Conservation (phyloP, 140 eudicot genomes). For the Flaveria floridana region DNA sequence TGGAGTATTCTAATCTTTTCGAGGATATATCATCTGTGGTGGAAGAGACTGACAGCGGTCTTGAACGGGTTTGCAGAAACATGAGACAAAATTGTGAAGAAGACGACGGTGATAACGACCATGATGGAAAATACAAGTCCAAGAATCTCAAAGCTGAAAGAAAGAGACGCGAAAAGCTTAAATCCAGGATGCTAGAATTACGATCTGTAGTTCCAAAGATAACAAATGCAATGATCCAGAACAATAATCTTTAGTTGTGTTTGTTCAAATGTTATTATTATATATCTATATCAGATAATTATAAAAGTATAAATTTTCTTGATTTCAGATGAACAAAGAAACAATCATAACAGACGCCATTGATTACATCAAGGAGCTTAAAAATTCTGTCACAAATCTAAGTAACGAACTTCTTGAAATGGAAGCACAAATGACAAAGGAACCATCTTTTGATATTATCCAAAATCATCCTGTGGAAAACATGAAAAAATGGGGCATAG, state of each 20-base stretch:
- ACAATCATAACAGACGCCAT: conserved; percentile 76
- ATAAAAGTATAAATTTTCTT: conserved; percentile 5
- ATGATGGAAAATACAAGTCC: conserved; percentile 52
- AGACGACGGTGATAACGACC: conserved; percentile 32
- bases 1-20: conserved; percentile 34
- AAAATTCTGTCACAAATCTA: conserved; percentile 44
- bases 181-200: conserved; percentile 63
- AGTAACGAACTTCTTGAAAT: conserved; percentile 47
- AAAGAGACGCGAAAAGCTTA: conserved; percentile 68
- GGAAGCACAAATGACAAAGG: conserved; percentile 49
- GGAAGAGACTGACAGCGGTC: conserved; percentile 29
- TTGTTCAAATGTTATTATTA: not conserved
- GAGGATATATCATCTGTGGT: conserved; percentile 28
- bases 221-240: conserved; percentile 65
- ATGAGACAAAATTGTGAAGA: conserved; percentile 21
- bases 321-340: conserved; percentile 64
- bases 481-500: conserved; percentile 54
- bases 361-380: conserved; percentile 60
- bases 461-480: conserved; percentile 40
- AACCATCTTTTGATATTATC: conserved; percentile 23
- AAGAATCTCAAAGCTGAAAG: conserved; percentile 84
- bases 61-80: conserved; percentile 26
- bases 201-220: conserved; percentile 75
- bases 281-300: not conserved
- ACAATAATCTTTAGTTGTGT: not conserved